phyloP scores from a whole-genome alignment of 2,329 filamentous ascomycete genomes.

The Triangularia setosa region DNA sequence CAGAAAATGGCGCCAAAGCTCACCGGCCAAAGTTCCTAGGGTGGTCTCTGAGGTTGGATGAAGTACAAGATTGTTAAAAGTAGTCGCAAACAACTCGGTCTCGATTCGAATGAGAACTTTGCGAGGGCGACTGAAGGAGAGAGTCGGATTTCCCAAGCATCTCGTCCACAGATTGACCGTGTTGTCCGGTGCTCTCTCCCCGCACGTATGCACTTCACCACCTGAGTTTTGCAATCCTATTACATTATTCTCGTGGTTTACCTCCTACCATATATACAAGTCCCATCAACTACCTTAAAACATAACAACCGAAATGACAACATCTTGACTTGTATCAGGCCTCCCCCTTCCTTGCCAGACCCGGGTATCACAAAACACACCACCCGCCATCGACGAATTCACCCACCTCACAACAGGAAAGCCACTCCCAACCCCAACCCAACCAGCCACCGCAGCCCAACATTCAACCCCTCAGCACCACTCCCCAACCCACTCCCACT shows the following conservation, averaged over 20 bases:
- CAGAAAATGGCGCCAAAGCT: too few species aligned
- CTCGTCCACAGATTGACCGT: too few species aligned
- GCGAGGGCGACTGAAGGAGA: neutral
- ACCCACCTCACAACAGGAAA: conserved; percentile 28
- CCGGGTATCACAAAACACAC: conserved; percentile 9
- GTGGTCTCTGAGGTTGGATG: too few species aligned
- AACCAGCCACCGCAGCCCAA: conserved; percentile 33
- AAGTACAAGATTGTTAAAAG: neutral
- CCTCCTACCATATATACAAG: neutral
- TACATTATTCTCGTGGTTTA: neutral
- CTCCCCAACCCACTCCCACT: conserved; percentile 28
- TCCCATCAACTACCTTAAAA: neutral
- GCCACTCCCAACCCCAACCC: conserved; percentile 31
- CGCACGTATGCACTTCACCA: neutral
- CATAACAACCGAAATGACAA: neutral
- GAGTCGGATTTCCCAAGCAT: too few species aligned
- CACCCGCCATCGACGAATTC: too few species aligned
- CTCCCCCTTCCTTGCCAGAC: neutral
- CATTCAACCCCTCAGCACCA: conserved; percentile 32
- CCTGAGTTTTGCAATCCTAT: neutral
- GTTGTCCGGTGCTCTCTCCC: neutral
- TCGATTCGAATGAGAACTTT: too few species aligned
- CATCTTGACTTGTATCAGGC: too few species aligned
- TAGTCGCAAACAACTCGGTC: too few species aligned
- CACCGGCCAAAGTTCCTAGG: too few species aligned